Conservation (phyloP, 176 grass and related monocot species). For the Ensete glaucum region DNA sequence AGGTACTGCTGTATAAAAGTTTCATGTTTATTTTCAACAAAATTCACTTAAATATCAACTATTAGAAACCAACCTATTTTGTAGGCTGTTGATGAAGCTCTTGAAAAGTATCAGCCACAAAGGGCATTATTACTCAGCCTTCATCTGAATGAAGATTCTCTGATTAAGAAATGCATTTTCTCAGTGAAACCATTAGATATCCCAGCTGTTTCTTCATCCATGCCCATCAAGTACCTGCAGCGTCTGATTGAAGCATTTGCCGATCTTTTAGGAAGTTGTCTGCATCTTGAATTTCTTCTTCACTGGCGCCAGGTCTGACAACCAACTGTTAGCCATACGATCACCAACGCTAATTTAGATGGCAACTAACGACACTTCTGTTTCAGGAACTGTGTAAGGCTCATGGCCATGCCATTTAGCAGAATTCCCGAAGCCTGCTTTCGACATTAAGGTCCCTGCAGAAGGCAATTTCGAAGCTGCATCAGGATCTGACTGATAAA, state of each 20-base stretch:
- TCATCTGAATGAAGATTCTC: conserved; percentile 71
- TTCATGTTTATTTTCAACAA: background rate
- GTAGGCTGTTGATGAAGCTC: conserved; percentile 88
- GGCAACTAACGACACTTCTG: conserved; percentile 7
- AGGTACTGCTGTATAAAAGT: conserved; percentile 36
- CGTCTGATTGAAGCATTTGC: conserved; percentile 81
- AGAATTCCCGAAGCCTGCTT: conserved; percentile 79
- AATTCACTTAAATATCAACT: background rate
- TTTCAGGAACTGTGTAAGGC: conserved; percentile 76
- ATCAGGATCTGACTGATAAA: conserved; percentile 87
- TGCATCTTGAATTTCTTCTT: conserved; percentile 90
- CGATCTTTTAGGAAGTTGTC: conserved; percentile 72
- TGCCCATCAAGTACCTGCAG: conserved; percentile 72
- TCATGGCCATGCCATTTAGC: conserved; percentile 80
- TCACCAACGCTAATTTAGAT: background rate
- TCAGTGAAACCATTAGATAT: conserved; percentile 57
- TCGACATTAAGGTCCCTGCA: conserved; percentile 73
- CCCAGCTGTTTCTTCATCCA: conserved; percentile 40
- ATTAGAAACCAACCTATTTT: conserved; percentile 12
- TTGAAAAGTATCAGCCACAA: conserved; percentile 58
- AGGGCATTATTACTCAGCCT: conserved; percentile 83
- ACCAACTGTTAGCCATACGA: background rate
- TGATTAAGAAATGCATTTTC: conserved; percentile 95
- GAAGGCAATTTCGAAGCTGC: conserved; percentile 77
- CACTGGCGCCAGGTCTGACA: conserved; percentile 68